Evolutionary conservation across 495 filamentous ascomycete genomes (phyloP).

Genomic region (Evernia prunastri): DNA sequence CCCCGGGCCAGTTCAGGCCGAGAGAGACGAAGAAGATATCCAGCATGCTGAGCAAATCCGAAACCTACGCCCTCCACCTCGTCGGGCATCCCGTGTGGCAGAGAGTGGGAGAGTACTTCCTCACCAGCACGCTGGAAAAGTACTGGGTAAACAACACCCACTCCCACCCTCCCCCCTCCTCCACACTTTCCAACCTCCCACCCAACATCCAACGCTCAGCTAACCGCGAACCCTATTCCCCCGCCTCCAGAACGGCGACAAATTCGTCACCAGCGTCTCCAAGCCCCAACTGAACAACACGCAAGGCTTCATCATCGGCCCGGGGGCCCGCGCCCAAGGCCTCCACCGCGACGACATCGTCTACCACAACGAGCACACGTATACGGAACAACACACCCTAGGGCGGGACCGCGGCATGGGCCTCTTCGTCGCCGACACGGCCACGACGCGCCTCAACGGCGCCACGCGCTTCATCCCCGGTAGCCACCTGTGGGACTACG

Average conservation of each 20-base stretch:
- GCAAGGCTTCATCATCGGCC: slow-evolving; percentile 29
- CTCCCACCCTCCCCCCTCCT: neutral
- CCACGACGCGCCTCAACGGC: slow-evolving; percentile 35
- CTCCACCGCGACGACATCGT: slow-evolving; percentile 35
- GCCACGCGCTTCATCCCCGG: slow-evolving; percentile 41
- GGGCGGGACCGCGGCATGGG: slow-evolving; percentile 30
- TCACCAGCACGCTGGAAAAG: neutral
- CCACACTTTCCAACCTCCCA: neutral
- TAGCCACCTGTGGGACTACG: slow-evolving; percentile 36
- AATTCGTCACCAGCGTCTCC: slow-evolving; percentile 24
- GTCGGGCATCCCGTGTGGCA: neutral
- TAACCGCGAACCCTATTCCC: too few relatives aligned
- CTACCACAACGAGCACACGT: slow-evolving; percentile 26
- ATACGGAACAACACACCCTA: slow-evolving; percentile 21
- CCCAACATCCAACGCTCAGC: neutral
- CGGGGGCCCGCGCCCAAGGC: slow-evolving; percentile 31
- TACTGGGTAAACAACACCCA: neutral
- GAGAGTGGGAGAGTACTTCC: neutral
- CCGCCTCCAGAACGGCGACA: slow-evolving; percentile 24
- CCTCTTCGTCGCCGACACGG: slow-evolving; percentile 34
- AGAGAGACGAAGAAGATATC: neutral
- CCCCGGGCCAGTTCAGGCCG: neutral
- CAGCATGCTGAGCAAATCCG: neutral
- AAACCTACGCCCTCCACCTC: neutral
- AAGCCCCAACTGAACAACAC: slow-evolving; percentile 31